Evolutionary conservation across 2,329 filamentous ascomycete species (phyloP).

Genomic region (Penicillium nordicum): DNA sequence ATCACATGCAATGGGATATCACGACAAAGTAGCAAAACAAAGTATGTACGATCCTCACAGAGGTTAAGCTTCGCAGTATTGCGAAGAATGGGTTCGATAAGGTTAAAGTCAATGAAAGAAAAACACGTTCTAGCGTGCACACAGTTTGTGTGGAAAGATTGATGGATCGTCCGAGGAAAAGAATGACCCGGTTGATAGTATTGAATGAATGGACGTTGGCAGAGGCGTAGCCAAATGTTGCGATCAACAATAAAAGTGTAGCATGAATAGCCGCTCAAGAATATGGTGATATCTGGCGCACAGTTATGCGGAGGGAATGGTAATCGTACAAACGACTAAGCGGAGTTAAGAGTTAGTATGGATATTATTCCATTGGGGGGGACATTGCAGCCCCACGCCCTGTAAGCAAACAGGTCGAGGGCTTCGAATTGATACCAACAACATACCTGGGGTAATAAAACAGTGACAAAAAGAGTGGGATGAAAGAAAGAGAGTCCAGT

Average conservation of each 20-base stretch:
- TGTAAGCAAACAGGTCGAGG: not conserved
- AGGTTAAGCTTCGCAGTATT: constrained; percentile 13
- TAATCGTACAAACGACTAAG: not conserved
- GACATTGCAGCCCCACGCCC: not conserved
- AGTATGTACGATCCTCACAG: constrained; percentile 11
- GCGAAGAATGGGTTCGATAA: constrained; percentile 3
- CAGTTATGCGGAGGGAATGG: not conserved
- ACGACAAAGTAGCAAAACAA: not conserved
- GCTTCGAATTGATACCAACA: not conserved
- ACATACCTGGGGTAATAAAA: constrained; percentile 20
- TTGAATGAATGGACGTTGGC: constrained; percentile 2
- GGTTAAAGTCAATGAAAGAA: not conserved
- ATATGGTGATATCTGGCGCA: not conserved
- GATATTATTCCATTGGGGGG: not conserved
- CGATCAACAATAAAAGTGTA: not conserved
- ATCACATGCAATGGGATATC: not conserved
- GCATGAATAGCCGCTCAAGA: not conserved
- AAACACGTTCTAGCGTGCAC: constrained; percentile 18
- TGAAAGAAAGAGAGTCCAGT: constrained; percentile 1
- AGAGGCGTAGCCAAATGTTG: not conserved
- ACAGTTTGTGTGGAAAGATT: constrained; percentile 5
- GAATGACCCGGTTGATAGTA: constrained; percentile 2
- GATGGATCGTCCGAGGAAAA: constrained; percentile 1
- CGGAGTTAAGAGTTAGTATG: not conserved
- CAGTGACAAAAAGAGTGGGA: constrained; percentile 9